A percentile compares a stretch with the other conserved stretches of the same genome.
Conservation (phyloP, 2,329 filamentous ascomycete species). For the Daldinia sp. region DNA sequence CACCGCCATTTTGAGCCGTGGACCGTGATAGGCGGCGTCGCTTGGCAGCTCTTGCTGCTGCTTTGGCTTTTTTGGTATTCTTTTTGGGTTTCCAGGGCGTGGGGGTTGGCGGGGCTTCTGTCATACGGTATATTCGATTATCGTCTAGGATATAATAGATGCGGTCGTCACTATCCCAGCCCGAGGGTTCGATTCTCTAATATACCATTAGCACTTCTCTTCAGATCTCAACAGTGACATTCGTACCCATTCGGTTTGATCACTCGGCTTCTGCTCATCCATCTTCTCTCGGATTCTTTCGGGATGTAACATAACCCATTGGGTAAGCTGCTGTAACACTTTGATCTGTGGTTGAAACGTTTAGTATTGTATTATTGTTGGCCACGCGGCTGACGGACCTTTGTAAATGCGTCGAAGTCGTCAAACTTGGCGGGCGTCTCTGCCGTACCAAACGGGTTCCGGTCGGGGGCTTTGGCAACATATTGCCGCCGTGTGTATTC, state of each 20-base stretch:
- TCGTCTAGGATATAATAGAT: constrained; percentile 94
- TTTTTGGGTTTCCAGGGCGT: constrained; percentile 69
- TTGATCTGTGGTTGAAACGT: constrained; percentile 63
- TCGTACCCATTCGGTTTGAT: constrained; percentile 86
- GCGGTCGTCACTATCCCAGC: constrained; percentile 89
- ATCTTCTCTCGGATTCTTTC: constrained; percentile 89
- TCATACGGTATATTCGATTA: constrained; percentile 89
- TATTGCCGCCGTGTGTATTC: constrained; percentile 94
- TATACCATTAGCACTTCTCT: constrained; percentile 51
- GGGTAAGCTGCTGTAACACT: constrained; percentile 87
- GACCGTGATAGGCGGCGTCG: constrained; percentile 69
- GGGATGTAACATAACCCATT: constrained; percentile 88
- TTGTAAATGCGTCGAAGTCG: constrained; percentile 84
- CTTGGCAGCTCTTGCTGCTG: constrained; percentile 76
- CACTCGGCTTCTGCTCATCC: constrained; percentile 81
- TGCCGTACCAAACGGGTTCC: constrained; percentile 87
- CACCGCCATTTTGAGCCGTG: constrained; percentile 57
- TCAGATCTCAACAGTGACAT: constrained; percentile 53
- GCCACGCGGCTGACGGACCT: constrained; percentile 61
- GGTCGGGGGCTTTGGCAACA: constrained; percentile 78
- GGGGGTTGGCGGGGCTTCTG: constrained; percentile 75
- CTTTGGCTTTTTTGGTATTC: constrained; percentile 74
- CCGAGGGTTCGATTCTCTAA: constrained; percentile 82
- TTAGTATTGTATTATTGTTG: constrained; percentile 25
- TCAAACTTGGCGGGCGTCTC: constrained; percentile 80